These are phyloP conservation scores for Capsicum rhomboideum DNA, from an alignment of 257 asterid genomes.

Conservation along the genomic window DNA sequence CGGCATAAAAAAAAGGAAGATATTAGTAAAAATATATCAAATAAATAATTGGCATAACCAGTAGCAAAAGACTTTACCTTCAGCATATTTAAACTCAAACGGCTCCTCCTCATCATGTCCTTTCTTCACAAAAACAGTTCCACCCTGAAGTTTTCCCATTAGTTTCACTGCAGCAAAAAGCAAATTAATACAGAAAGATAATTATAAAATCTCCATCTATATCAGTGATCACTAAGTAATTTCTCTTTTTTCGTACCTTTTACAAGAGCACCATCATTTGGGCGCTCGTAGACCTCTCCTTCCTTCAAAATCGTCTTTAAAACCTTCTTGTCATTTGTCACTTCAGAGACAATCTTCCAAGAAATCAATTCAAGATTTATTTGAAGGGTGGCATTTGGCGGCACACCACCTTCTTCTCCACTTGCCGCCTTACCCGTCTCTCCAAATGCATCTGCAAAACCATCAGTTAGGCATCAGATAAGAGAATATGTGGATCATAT, in stretches of 20 bases:
- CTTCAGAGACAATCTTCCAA: slow-evolving; percentile 39
- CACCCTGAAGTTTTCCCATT: slow-evolving; percentile 40
- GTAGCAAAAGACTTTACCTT: slow-evolving; percentile 20
- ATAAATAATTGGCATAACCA: neutral
- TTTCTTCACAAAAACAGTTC: slow-evolving; percentile 37
- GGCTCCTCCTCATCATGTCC: slow-evolving; percentile 29
- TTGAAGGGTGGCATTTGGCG: slow-evolving; percentile 36
- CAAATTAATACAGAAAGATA: neutral
- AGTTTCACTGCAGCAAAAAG: slow-evolving; percentile 29
- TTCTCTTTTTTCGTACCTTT: slow-evolving; percentile 16
- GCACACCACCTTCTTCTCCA: slow-evolving; percentile 18
- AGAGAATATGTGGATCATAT: neutral
- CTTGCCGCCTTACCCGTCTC: slow-evolving; percentile 26
- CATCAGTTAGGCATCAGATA: neutral
- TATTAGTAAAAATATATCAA: neutral
- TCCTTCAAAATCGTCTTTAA: slow-evolving; percentile 43
- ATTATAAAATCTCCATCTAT: neutral
- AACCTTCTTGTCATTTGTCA: slow-evolving; percentile 37
- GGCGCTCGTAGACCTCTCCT: slow-evolving; percentile 50
- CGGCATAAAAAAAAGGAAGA: no score
- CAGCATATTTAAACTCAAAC: slow-evolving; percentile 45
- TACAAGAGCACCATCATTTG: slow-evolving; percentile 35
- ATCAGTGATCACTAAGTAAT: neutral
- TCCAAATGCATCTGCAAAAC: slow-evolving; percentile 45
- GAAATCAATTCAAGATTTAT: slow-evolving; percentile 40